Evolutionary conservation across 495 filamentous ascomycete species (phyloP), one percentile per base, ranked within the genome.

Genomic region (Evernia prunastri): DNA sequence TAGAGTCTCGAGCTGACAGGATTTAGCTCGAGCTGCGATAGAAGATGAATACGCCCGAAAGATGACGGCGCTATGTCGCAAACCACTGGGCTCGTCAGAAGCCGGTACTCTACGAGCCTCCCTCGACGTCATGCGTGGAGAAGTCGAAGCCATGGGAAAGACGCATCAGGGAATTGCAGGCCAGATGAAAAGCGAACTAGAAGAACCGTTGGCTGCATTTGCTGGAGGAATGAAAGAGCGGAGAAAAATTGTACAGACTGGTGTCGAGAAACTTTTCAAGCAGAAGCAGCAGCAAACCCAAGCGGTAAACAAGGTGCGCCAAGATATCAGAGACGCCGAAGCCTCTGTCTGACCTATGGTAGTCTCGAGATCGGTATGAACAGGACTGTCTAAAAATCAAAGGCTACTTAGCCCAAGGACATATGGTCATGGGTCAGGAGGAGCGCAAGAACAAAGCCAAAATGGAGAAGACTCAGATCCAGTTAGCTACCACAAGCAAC

Each of bases 381-480:
- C 92, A 97, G 74, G 95, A 99, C 62, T 97, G 92, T 70, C 80
- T 99, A 23, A 93, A 94, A 71, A 97, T 99, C 70, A 99, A 99
- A 72, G 94, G 95, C 25, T 99, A 97, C 70, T 83, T 97, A 23
- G 95, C 95, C 12, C 95, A 99, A 75, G 95, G 94, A 23, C 95
- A 99, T 71, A 99, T 99, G 95, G 95, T 99, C 45, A 97, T 97
- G 95, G 95, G 95, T 15, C 95, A 99, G 65, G 95, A 99, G 68
- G 95, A 99, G 75, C 82, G 93, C 43, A 97, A 97, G 78, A 99
- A 99, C 75, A 99, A 99, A 78, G 91, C 93, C 31, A 96, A 94
- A 75, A 84, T 99, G 56, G 95, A 99, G 74, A 99, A 99, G 79
- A 97, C 95, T 9, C 95, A 97, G 73, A 93, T 96, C 68, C 92